A percentile compares a stretch with the other conserved stretches of the same genome.
phyloP scores from a whole-genome alignment of 495 filamentous ascomycete genomes.

The Neurospora sp. region DNA sequence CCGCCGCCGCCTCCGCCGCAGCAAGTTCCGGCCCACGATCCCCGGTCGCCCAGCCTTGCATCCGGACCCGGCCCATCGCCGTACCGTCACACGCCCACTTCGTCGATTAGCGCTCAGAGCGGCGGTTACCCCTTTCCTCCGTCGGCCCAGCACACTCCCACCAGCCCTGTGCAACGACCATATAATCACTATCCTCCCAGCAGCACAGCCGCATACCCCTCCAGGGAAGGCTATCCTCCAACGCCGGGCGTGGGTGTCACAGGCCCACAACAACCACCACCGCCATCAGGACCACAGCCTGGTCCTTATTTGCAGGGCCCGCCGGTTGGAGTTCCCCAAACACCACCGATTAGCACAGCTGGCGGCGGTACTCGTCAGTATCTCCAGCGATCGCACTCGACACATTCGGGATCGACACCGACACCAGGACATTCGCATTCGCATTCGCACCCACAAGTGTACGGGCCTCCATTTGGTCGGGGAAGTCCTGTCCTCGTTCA shows the following conservation, averaged over 20 bases:
- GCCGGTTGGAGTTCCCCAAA: slow-evolving; percentile 34
- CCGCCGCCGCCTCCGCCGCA: slow-evolving; percentile 42
- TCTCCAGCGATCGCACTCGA: slow-evolving; percentile 33
- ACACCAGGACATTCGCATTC: slow-evolving; percentile 44
- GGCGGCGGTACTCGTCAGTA: slow-evolving; percentile 29
- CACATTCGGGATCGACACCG: slow-evolving; percentile 34
- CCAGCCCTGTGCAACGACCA: slow-evolving; percentile 34
- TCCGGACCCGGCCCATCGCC: slow-evolving; percentile 41
- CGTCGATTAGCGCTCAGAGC: slow-evolving; percentile 30
- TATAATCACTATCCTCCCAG: slow-evolving; percentile 33
- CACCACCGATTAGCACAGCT: slow-evolving; percentile 37
- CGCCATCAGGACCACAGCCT: not conserved
- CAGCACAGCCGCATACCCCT: slow-evolving; percentile 19
- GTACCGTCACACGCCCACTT: slow-evolving; percentile 40
- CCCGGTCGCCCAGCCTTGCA: slow-evolving; percentile 39
- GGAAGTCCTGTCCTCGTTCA: slow-evolving; percentile 32
- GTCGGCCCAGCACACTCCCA: slow-evolving; percentile 38
- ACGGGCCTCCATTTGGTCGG: slow-evolving; percentile 37
- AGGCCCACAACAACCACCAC: slow-evolving; percentile 17
- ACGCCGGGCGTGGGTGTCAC: slow-evolving; percentile 33
- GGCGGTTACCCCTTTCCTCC: slow-evolving; percentile 45
- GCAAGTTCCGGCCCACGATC: slow-evolving; percentile 34
- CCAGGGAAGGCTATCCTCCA: slow-evolving; percentile 39
- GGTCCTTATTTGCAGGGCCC: slow-evolving; percentile 23
- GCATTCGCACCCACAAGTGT: slow-evolving; percentile 36